Evolutionary conservation across 108 stramenopile genomes (phyloP), one percentile per base, ranked within the genome.

Genomic region (Pseudonitzschia multistriata): DNA sequence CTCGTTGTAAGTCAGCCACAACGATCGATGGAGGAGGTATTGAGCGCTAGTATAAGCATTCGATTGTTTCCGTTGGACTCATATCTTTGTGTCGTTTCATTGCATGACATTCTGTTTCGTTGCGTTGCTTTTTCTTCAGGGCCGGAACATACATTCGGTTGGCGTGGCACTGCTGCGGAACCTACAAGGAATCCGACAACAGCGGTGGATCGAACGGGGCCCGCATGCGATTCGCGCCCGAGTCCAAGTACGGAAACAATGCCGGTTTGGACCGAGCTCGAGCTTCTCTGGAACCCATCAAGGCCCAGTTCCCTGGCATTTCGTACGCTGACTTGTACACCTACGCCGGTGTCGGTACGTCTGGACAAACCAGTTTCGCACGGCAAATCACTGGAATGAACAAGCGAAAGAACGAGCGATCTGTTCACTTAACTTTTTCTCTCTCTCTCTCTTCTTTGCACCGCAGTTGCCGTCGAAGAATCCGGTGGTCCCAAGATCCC

Each of bases 101-200:
- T 45, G 3, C 2, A 13, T 45, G 1, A 8, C 17, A 2, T 13
- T 45, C 42, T 3, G n/a, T 13, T 45, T 17, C 7, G 17, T 17
- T 13, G 8, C 8, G 13, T 45, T 45, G 7, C 5, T 45, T 45
- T 17, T 4, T 45, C 15, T 30, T 55, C 54, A 55, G 54, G 48
- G 78, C 81, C 17, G 89, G 88, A 33, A 93, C 92, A 28, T 88
- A 89, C 45, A 88, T 93, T 22, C 80, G 92, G 52, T 52, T 99
- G 53, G 97, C 98, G 0, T 99, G 98, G 98, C 98, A 99, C 73
- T 82, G 82, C 52, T 85, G 93, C 3, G 98, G 96, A 22, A 96
- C 97, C 4, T 98, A 90, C 70, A 75, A 67, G 71, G 80, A 83
- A 28, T 63, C 68, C 11, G 89, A 90, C 71, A 79, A 84, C 29